Percentiles rank a stretch among this genome's conserved stretches.
Conservation (phyloP, 202 grass and related monocot genomes). For the Zizania palustris region DNA sequence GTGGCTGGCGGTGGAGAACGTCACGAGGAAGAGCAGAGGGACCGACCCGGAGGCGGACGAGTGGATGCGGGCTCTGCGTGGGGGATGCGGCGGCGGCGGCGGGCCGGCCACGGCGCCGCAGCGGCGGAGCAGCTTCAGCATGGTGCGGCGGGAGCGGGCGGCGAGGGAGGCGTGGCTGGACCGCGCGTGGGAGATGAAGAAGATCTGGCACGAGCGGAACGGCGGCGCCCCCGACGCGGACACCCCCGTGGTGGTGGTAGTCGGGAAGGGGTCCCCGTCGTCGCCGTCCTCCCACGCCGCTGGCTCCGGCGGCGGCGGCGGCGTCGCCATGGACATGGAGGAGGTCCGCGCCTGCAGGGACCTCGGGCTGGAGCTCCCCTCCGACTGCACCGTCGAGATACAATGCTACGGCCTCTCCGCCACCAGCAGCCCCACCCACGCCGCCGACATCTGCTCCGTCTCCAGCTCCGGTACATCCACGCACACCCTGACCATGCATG, state of each 20-base stretch:
- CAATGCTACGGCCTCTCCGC: conserved; percentile 54
- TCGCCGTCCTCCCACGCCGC: background rate
- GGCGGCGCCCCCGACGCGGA: conserved; percentile 49
- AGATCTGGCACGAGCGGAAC: conserved; percentile 55
- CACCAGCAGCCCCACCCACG: conserved; percentile 44
- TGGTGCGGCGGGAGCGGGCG: conserved; percentile 36
- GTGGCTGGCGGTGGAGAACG: conserved; percentile 45
- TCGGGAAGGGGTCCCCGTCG: conserved; percentile 20
- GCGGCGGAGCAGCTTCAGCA: conserved; percentile 56
- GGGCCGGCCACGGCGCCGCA: background rate
- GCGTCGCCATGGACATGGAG: conserved; percentile 68
- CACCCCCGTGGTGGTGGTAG: conserved; percentile 48
- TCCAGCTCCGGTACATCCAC: conserved; percentile 43
- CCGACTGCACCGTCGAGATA: conserved; percentile 58
- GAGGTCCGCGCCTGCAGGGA: conserved; percentile 76
- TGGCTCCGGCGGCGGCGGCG: conserved; percentile 2
- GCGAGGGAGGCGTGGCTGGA: conserved; percentile 58
- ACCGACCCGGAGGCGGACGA: conserved; percentile 43
- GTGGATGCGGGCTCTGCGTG: conserved; percentile 23
- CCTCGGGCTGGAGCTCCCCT: conserved; percentile 58
- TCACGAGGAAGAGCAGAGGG: background rate
- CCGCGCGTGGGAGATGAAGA: conserved; percentile 61
- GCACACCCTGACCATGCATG: background rate
- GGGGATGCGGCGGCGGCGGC: background rate
- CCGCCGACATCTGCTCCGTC: conserved; percentile 30